Percentiles rank a stretch among this genome's conserved stretches.
These are phyloP conservation scores for Helianthus tuberosus DNA, from an alignment of 129 eudicot genomes.

Conservation along the genomic window DNA sequence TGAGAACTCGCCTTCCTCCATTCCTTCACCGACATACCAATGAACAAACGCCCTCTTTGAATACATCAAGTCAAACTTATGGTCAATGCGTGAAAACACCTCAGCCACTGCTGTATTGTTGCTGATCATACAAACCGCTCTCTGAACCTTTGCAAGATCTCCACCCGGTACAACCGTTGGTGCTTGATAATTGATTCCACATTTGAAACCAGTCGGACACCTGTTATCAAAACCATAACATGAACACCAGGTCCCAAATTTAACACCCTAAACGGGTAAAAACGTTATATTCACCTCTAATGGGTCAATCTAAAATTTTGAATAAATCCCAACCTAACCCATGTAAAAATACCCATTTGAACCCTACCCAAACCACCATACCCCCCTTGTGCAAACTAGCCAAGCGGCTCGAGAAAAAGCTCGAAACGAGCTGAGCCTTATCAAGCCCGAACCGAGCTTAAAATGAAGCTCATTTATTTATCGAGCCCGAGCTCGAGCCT, in stretches of 20 bases:
- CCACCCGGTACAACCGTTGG: conserved; percentile 93
- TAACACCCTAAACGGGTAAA: background rate
- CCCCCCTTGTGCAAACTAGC: too few relatives aligned
- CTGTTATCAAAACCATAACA: conserved; percentile 34
- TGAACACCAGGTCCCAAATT: background rate
- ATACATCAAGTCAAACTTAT: conserved; percentile 89
- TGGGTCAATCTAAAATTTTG: background rate
- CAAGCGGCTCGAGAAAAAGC: too few relatives aligned
- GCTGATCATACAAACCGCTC: conserved; percentile 98
- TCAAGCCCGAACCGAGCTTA: too few relatives aligned
- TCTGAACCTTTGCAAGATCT: conserved; percentile 89
- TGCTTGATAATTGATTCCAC: conserved; percentile 88
- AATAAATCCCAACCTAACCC: background rate
- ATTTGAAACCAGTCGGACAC: conserved; percentile 96
- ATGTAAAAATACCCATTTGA: conserved; percentile 1
- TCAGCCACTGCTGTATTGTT: conserved; percentile 94
- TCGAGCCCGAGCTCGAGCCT: too few relatives aligned
- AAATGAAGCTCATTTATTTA: too few relatives aligned
- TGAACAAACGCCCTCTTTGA: conserved; percentile 89
- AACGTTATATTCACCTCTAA: background rate
- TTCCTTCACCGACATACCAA: conserved; percentile 95
- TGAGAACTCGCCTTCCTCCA: conserved; percentile 96
- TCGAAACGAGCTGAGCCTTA: too few relatives aligned
- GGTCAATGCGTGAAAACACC: conserved; percentile 85
- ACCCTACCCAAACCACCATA: background rate